These are phyloP conservation scores for rapeseed (Brassica napus) DNA, from an alignment of 345 rosid species.

Conservation along the genomic window DNA sequence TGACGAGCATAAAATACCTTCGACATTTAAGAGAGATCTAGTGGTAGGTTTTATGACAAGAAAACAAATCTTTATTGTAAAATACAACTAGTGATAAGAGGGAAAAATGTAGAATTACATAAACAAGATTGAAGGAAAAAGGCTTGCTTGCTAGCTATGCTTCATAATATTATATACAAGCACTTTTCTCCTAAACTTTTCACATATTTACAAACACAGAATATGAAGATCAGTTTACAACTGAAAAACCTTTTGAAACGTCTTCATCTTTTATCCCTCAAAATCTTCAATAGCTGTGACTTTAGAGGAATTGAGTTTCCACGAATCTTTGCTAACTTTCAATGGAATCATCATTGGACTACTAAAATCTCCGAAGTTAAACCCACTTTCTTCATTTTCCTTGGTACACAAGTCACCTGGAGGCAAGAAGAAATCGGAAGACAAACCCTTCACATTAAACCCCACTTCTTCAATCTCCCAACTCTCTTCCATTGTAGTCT, in stretches of 20 bases:
- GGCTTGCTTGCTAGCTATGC: neutral
- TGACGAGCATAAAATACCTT: constrained; percentile 55
- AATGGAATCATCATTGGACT: constrained; percentile 44
- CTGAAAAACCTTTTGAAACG: constrained; percentile 6
- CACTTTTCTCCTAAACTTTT: constrained; percentile 33
- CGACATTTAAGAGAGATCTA: constrained; percentile 44
- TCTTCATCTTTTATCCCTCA: constrained; percentile 37
- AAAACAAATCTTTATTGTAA: too few species aligned
- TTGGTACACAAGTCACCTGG: constrained; percentile 71
- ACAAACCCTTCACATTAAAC: constrained; percentile 78
- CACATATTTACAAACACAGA: constrained; percentile 20
- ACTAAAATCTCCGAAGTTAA: constrained; percentile 23
- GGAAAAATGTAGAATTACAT: too few species aligned
- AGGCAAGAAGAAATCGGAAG: constrained; percentile 83
- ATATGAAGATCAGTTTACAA: constrained; percentile 41
- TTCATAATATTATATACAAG: constrained; percentile 23
- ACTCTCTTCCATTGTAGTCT: constrained; percentile 83
- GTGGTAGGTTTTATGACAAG: too few species aligned
- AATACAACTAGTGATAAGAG: too few species aligned
- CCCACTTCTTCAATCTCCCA: constrained; percentile 93
- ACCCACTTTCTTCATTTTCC: constrained; percentile 46
- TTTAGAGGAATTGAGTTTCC: constrained; percentile 54
- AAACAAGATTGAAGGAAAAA: constrained; percentile 32
- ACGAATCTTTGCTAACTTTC: constrained; percentile 44
- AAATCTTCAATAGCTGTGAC: constrained; percentile 62